Evolutionary conservation across 495 filamentous ascomycete species (phyloP).

Genomic region (Penicillium bovifimosum): DNA sequence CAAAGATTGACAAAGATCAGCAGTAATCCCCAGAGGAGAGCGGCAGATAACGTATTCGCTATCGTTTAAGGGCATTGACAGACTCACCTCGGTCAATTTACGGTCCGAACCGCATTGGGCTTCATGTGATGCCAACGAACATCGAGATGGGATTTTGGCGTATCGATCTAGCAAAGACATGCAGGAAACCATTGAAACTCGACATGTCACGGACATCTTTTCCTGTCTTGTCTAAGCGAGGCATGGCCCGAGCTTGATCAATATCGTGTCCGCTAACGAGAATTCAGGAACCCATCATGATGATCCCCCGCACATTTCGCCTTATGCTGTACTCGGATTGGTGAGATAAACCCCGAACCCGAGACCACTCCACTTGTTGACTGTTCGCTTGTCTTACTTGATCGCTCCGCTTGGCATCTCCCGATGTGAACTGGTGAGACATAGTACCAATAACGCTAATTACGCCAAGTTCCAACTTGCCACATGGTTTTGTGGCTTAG

Average conservation of each 20-base stretch:
- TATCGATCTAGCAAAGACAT: constrained; percentile 1
- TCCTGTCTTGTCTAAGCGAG: constrained; percentile 23
- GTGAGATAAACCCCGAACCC: background rate
- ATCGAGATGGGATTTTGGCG: background rate
- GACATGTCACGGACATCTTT: constrained; percentile 19
- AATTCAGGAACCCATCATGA: constrained; percentile 13
- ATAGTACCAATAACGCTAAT: background rate
- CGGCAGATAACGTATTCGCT: constrained; percentile 4
- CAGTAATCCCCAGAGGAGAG: background rate
- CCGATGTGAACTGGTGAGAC: background rate
- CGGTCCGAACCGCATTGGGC: background rate
- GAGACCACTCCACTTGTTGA: background rate
- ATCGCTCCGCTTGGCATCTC: background rate
- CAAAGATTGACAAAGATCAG: background rate
- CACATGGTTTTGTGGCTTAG: background rate
- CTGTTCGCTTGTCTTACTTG: background rate
- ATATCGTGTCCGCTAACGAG: background rate
- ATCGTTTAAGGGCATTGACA: background rate
- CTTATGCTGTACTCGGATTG: background rate
- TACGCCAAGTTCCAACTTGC: background rate
- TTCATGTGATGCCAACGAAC: constrained; percentile 9
- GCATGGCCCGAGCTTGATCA: constrained; percentile 1
- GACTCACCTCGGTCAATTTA: constrained; percentile 3
- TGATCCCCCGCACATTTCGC: background rate
- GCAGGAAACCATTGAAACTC: constrained; percentile 5